Evolutionary conservation across 345 rosid genomes (phyloP), one percentile per base, ranked within the genome.

Genomic region (Salix exigua): DNA sequence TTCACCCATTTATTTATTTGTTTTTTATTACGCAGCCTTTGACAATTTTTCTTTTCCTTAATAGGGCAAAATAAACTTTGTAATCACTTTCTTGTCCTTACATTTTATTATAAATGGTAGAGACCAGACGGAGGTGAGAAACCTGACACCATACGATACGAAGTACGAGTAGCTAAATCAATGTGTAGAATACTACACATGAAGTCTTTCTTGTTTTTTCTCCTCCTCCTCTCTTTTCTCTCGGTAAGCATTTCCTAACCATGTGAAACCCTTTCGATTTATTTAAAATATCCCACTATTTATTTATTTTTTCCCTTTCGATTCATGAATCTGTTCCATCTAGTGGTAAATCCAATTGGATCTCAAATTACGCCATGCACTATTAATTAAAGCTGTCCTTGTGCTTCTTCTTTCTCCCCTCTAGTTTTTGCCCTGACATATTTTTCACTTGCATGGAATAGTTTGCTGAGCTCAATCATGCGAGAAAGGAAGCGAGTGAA

Each of bases 401-500:
- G 50, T 11, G 4, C 50, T 46, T 46, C 19, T 1, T 51, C 7
- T 51, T 1, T 7, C 7, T 50, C 69, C 6, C 10, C 4, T 18
- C 50, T 3, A 48, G 2, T 50, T 38, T 19, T 14, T 42, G 44
- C 17, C 0, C 50, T 38, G 2, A 68, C 13, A 14, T 48, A 0
- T 35, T 37, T 19, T 48, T 28, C 31, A 42, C n/a, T 31, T 21
- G 8, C 48, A 21, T 23, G n/a, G 2, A 21, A 31, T 50, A 88
- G 91, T 68, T 83, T 61, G 86, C 42, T 53, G 77, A 83, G 51
- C 70, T 75, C 66, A 88, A 68, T 55, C 71, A 86, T 82, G 94
- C 87, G 79, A 89, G 90, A 83, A 75, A 76, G 61, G 79, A 80
- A 60, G 88, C 90, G 13, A 82, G 62, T 3, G 79, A 79, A 68